Base-by-base conservation (phyloP, 2,329 filamentous ascomycete species). In the Xylaria sp. region DNA sequence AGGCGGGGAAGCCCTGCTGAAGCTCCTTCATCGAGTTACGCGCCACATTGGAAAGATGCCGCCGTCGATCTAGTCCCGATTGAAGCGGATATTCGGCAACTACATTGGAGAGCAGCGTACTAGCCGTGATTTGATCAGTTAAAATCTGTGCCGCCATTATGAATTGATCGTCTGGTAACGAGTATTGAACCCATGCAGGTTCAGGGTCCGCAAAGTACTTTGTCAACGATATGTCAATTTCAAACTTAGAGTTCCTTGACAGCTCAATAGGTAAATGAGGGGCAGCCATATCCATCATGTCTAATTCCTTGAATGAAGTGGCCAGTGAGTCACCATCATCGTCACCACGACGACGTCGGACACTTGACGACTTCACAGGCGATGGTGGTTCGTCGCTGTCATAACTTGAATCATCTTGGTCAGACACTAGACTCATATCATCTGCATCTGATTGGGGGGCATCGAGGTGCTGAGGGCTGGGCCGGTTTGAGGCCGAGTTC, bases 121-220 rank as follows among this genome's bases (percentile, higher is more conserved):
- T 86, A 10, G 84, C 87, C 2, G 88, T 85, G 25, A 90, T 86
- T 76, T 94, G 91, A 69, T 92, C 90, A 1, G 90, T 90, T n/a
- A 93, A 80, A 46, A 93, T 87, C 74, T 93, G 91, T 0, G 90
- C 91, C 32, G 91, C 84, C 61, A 88, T 87, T 41, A 93, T 88
- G 68, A 88, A 84, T 50, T 92, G 89, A 2, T 89, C 85, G 64
- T 90, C 88, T 1, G 83, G 80, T 18, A 85, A 77, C 10, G 82
- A 79, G 28, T 85, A 75, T 28, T 85, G 83, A 10, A 84, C 74
- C 39, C 80, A 78, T 0, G 84, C 78, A 10, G 88, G 88, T 73
- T 90, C 87, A 5, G 87, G 86, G 28, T 90, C 87, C 1, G 86
- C 84, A 73, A 91, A 89, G 73, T 89, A 88, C 56, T 82, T 85